Conservation (phyloP, 2,329 filamentous ascomycete species). For the Diaporthe eres region DNA sequence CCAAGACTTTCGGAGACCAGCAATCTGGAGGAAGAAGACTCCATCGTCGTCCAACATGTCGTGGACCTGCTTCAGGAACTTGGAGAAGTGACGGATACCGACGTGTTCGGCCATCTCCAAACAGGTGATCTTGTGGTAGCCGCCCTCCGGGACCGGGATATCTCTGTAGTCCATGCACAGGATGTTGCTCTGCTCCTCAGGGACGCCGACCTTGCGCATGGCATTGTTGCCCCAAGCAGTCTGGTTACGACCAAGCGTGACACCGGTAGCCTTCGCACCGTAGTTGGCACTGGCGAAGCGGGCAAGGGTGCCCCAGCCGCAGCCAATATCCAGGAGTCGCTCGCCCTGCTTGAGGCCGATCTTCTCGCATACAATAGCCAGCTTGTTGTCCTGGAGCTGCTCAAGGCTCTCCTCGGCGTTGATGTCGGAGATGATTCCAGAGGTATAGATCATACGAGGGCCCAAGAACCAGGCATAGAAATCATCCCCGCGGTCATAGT, state of each 20-base stretch:
- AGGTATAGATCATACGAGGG: constrained; percentile 99
- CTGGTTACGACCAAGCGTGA: constrained; percentile 96
- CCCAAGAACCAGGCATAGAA: constrained; percentile 99
- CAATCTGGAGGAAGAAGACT: constrained; percentile 95
- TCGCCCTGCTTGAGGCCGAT: constrained; percentile 87
- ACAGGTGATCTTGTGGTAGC: constrained; percentile 96
- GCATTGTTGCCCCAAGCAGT: constrained; percentile 96
- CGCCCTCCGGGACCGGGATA: constrained; percentile 82
- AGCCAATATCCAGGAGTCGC: constrained; percentile 92
- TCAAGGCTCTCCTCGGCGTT: constrained; percentile 91
- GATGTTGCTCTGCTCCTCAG: constrained; percentile 91
- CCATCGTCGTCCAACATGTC: constrained; percentile 98
- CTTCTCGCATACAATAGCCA: constrained; percentile 96
- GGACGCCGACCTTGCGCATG: constrained; percentile 84
- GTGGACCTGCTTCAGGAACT: constrained; percentile 88
- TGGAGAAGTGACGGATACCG: constrained; percentile 87
- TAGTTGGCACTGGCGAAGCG: constrained; percentile 95
- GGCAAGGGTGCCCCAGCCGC: constrained; percentile 96
- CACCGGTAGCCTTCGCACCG: constrained; percentile 84
- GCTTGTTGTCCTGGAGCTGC: constrained; percentile 97
- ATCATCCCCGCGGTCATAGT: constrained; percentile 98
- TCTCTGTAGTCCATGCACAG: constrained; percentile 98
- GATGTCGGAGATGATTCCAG: constrained; percentile 91
- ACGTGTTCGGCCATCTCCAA: constrained; percentile 99
- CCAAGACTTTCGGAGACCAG: constrained; percentile 94